These are phyloP conservation scores for Acorus gramineus DNA, from an alignment of 106 monocot genomes.

Conservation along the genomic window DNA sequence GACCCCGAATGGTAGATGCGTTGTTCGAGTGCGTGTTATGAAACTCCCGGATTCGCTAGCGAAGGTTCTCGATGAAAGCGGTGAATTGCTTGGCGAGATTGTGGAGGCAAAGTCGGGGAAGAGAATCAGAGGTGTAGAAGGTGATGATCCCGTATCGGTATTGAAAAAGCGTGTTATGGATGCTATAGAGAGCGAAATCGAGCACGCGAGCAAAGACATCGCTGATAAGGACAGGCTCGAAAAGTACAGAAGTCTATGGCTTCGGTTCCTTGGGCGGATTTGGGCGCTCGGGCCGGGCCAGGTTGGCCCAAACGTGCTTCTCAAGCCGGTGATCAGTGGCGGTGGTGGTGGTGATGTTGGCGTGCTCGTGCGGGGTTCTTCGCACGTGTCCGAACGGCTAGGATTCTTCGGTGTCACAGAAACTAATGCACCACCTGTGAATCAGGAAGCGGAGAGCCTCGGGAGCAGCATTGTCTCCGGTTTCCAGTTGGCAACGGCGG, in stretches of 20 bases:
- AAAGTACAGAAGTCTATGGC: conserved; percentile 42
- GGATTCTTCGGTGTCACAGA: conserved; percentile 24
- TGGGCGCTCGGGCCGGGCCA: conserved; percentile 86
- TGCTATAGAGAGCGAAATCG: conserved; percentile 60
- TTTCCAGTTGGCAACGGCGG: conserved; percentile 72
- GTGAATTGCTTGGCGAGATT: conserved; percentile 45
- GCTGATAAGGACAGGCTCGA: conserved; percentile 54
- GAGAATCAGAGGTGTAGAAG: conserved; percentile 23
- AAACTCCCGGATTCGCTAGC: conserved; percentile 64
- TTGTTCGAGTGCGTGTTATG: conserved; percentile 54
- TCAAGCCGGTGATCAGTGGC: conserved; percentile 42
- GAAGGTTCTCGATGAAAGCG: conserved; percentile 73
- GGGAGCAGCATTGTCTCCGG: conserved; percentile 80
- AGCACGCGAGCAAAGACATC: conserved; percentile 18
- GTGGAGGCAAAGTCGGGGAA: conserved; percentile 53
- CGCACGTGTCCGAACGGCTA: conserved; percentile 55
- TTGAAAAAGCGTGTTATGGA: conserved; percentile 48
- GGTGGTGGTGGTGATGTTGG: conserved; percentile 11
- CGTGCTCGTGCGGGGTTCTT: conserved; percentile 46
- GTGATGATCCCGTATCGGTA: conserved; percentile 22
- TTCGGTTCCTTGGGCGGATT: conserved; percentile 49
- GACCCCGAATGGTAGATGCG: conserved; percentile 75
- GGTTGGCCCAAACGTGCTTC: conserved; percentile 79
- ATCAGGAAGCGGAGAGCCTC: conserved; percentile 60
- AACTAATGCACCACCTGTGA: conserved; percentile 12